Conservation (phyloP, 2,329 filamentous ascomycete species). For the Epichloe hybrida region DNA sequence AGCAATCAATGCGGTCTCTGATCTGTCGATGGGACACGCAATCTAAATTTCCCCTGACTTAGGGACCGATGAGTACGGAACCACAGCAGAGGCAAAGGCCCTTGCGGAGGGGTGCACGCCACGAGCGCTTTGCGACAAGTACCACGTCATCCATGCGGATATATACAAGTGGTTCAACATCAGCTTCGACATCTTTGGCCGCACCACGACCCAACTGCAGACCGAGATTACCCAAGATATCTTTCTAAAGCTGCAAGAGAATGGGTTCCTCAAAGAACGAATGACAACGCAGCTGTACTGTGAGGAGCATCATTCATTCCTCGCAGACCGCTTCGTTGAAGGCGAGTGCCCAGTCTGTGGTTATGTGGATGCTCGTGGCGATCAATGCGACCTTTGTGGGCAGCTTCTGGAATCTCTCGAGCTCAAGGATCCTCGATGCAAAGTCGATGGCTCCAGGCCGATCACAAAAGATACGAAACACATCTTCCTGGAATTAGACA, state of each 20-base stretch:
- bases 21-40: too few species aligned
- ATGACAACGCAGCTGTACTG: constrained; percentile 76
- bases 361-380: constrained; percentile 50
- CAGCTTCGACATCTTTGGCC: constrained; percentile 76
- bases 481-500: constrained; percentile 65
- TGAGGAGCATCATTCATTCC: constrained; percentile 52
- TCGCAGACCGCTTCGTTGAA: constrained; percentile 65
- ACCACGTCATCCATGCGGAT: constrained; percentile 67
- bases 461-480: constrained; percentile 67
- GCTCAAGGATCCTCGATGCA: constrained; percentile 67
- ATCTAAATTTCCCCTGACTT: neutral
- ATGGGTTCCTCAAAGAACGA: constrained; percentile 67
- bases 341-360: constrained; percentile 55
- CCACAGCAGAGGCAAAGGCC: constrained; percentile 73
- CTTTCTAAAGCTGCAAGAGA: constrained; percentile 64
- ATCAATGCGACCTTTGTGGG: constrained; percentile 57
- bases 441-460: constrained; percentile 65
- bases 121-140: constrained; percentile 69
- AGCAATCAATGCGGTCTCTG: neutral
- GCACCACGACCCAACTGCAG: constrained; percentile 69
- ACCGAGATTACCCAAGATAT: constrained; percentile 78
- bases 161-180: constrained; percentile 88
- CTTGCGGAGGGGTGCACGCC: constrained; percentile 66
- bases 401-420: constrained; percentile 51
- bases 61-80: constrained; percentile 63